Conservation (phyloP, 768 basidiomycete genomes). For the Tylopilus plumbeoviolaceoides region DNA sequence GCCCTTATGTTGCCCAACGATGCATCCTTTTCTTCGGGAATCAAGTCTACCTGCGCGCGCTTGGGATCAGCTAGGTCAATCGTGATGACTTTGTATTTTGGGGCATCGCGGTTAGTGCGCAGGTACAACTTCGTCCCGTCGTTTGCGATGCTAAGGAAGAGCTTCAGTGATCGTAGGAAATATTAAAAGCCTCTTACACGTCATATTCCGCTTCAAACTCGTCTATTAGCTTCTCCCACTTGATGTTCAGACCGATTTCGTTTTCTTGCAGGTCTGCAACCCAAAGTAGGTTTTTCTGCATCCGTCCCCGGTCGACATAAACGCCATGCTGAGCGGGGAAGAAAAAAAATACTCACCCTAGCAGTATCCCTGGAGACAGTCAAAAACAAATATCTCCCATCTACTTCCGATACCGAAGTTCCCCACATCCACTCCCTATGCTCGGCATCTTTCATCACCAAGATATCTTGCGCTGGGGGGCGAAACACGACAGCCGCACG, state of each 20-base stretch:
- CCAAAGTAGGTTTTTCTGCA: slow-evolving; percentile 74
- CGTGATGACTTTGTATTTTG: slow-evolving; percentile 61
- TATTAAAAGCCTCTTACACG: slow-evolving; percentile 41
- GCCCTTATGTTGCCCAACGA: slow-evolving; percentile 47
- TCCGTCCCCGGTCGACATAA: not conserved
- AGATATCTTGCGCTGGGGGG: slow-evolving; percentile 56
- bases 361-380: slow-evolving; percentile 58
- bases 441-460: slow-evolving; percentile 60
- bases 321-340: not conserved
- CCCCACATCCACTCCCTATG: slow-evolving; percentile 67
- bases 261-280: slow-evolving; percentile 60
- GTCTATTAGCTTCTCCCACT: slow-evolving; percentile 69
- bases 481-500: slow-evolving; percentile 3
- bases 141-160: slow-evolving; percentile 51
- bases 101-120: slow-evolving; percentile 61
- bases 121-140: slow-evolving; percentile 61
- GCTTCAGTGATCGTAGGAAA: not conserved
- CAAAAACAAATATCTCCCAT: slow-evolving; percentile 61
- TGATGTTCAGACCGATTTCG: slow-evolving; percentile 58
- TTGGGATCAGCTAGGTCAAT: slow-evolving; percentile 53
- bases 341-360: slow-evolving; percentile 38
- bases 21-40: slow-evolving; percentile 65
- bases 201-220: slow-evolving; percentile 65
- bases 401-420: slow-evolving; percentile 50
- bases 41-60: slow-evolving; percentile 51